Evolutionary conservation across 345 rosid genomes (phyloP).

Genomic region (Eucalyptus sp.): DNA sequence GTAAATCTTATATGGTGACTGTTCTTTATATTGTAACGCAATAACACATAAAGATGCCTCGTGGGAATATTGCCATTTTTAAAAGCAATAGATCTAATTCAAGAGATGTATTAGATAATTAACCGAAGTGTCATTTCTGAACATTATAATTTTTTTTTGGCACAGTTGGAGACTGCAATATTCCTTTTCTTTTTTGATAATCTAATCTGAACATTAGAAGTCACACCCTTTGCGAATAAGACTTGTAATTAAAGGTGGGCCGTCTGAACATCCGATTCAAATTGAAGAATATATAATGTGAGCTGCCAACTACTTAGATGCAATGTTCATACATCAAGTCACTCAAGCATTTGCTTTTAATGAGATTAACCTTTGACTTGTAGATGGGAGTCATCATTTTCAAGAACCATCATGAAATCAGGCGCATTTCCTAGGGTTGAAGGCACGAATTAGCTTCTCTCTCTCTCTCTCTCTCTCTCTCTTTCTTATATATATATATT

Average conservation of each 20-base stretch:
- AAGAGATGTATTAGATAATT: not conserved
- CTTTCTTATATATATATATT: not conserved
- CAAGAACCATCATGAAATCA: constrained; percentile 27
- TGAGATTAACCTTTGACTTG: not conserved
- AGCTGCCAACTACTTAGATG: not conserved
- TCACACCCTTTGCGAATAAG: not conserved
- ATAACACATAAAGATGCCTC: not conserved
- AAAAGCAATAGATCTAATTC: not conserved
- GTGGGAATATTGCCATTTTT: not conserved
- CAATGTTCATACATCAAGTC: not conserved
- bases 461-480: not conserved
- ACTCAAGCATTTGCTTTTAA: not conserved
- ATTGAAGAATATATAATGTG: not conserved
- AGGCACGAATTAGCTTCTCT: constrained; percentile 14
- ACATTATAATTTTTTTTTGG: not conserved
- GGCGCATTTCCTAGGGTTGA: constrained; percentile 28
- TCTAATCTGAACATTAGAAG: not conserved
- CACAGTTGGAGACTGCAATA: not conserved
- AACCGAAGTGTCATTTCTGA: not conserved
- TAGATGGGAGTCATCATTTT: constrained; percentile 19
- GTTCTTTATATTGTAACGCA: not conserved
- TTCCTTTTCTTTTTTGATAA: not conserved
- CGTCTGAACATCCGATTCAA: not conserved
- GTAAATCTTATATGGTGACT: not conserved
- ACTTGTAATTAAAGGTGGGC: not conserved